A percentile compares a stretch with the other conserved stretches of the same genome.
Conservation (phyloP, 2,329 filamentous ascomycete species). For the Penicillium sp. region DNA sequence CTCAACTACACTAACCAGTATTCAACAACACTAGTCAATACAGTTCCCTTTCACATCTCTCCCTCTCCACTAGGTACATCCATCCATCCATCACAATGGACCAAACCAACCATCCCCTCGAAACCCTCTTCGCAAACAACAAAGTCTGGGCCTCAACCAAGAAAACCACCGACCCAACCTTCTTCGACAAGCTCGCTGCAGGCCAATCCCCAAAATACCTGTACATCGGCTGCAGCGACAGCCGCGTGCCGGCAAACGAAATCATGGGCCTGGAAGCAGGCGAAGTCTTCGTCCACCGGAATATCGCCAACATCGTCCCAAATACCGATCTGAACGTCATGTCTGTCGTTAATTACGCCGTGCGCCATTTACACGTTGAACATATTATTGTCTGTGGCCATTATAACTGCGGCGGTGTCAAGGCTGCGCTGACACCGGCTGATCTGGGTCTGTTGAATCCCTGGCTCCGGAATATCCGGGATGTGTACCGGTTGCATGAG, state of each 20-base stretch:
- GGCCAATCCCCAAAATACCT: slow-evolving; percentile 67
- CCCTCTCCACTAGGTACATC: too few species aligned
- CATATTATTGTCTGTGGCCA: slow-evolving; percentile 67
- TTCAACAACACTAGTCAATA: too few species aligned
- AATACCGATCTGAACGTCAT: slow-evolving; percentile 28
- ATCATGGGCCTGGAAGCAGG: slow-evolving; percentile 31
- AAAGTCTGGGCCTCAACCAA: slow-evolving; percentile 59
- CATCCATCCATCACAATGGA: too few species aligned
- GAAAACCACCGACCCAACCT: slow-evolving; percentile 54
- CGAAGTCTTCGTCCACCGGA: slow-evolving; percentile 33
- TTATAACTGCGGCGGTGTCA: slow-evolving; percentile 61
- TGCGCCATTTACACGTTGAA: slow-evolving; percentile 47
- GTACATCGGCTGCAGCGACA: slow-evolving; percentile 34
- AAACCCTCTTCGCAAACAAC: slow-evolving; percentile 65
- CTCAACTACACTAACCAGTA: too few species aligned
- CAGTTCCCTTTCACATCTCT: too few species aligned
- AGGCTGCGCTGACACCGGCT: slow-evolving; percentile 57
- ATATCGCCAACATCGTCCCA: slow-evolving; percentile 32
- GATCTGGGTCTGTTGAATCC: slow-evolving; percentile 67
- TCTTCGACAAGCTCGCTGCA: slow-evolving; percentile 58
- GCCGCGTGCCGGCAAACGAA: slow-evolving; percentile 30
- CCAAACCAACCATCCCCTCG: slow-evolving; percentile 47
- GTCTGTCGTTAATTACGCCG: slow-evolving; percentile 32
- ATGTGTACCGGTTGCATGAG: slow-evolving; percentile 67
- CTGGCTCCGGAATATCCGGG: slow-evolving; percentile 63